Percentiles rank a stretch among this genome's conserved stretches.
phyloP scores from a whole-genome alignment of 331 rosid species.

The Quercus lobata region DNA sequence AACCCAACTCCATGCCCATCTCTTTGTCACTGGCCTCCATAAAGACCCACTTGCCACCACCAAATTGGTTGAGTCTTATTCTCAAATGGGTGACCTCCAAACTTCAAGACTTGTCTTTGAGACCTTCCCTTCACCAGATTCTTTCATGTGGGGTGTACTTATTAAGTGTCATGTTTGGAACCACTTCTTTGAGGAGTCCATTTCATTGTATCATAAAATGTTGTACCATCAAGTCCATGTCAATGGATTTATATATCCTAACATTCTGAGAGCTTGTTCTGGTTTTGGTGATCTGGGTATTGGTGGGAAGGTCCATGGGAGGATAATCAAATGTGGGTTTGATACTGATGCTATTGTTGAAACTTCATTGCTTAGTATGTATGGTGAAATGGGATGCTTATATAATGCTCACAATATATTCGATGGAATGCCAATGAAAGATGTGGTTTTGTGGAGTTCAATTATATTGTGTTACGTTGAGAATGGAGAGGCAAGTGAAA shows the following conservation, averaged over 20 bases:
- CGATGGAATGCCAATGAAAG: slow-evolving; percentile 61
- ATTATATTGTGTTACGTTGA: slow-evolving; percentile 30
- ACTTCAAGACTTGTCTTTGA: slow-evolving; percentile 59
- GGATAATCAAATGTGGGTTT: slow-evolving; percentile 57
- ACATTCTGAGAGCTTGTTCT: slow-evolving; percentile 64
- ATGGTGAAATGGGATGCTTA: slow-evolving; percentile 55
- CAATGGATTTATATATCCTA: slow-evolving; percentile 58
- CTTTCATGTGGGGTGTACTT: slow-evolving; percentile 86
- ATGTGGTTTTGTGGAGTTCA: slow-evolving; percentile 79
- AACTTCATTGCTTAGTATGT: slow-evolving; percentile 65
- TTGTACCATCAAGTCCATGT: slow-evolving; percentile 13
- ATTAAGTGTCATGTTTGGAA: slow-evolving; percentile 66
- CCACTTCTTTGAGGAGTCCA: slow-evolving; percentile 32
- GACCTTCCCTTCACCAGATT: slow-evolving; percentile 58
- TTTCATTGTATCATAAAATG: slow-evolving; percentile 35
- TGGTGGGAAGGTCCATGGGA: slow-evolving; percentile 68
- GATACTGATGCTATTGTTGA: slow-evolving; percentile 48
- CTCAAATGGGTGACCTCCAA: slow-evolving; percentile 59
- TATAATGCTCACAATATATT: slow-evolving; percentile 57
- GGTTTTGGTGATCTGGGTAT: slow-evolving; percentile 39
- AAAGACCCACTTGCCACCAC: slow-evolving; percentile 73
- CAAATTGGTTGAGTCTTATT: slow-evolving; percentile 77
- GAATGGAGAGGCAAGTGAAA: slow-evolving; percentile 46
- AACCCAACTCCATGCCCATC: slow-evolving; percentile 78
- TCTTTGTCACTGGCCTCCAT: slow-evolving; percentile 61